phyloP scores from a whole-genome alignment of 1,284 basidiomycete genomes.

The Austroboletus niveus region DNA sequence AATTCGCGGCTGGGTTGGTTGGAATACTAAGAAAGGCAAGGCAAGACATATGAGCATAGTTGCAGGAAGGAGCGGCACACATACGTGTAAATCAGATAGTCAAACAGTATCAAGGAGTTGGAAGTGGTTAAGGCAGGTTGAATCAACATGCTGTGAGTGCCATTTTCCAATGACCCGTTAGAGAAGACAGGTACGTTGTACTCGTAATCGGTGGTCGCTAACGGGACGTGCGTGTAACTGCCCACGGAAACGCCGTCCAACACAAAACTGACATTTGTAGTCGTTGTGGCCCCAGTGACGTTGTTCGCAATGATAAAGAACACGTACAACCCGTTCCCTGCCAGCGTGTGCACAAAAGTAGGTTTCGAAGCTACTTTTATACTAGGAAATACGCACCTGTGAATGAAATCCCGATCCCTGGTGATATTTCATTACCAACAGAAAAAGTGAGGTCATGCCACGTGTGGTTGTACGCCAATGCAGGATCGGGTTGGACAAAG shows the following conservation, averaged over 20 bases:
- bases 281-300: background rate
- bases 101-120: conserved; percentile 10
- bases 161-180: conserved; percentile 5
- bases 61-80: background rate
- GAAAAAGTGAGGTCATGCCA: conserved; percentile 18
- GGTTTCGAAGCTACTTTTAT: background rate
- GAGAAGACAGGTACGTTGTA: conserved; percentile 19
- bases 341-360: no score
- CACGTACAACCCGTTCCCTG: conserved; percentile 22
- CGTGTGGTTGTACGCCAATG: conserved; percentile 8
- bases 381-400: conserved; percentile 1
- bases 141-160: conserved; percentile 12
- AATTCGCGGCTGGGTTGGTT: no score
- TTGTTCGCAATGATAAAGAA: conserved; percentile 20
- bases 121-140: background rate
- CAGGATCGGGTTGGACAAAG: background rate
- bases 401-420: conserved; percentile 12
- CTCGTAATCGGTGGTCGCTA: conserved; percentile 2
- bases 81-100: conserved; percentile 14
- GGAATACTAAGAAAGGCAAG: no score
- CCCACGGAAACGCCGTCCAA: conserved; percentile 1
- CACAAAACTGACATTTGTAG: conserved; percentile 9
- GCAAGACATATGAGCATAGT: background rate
- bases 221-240: background rate
- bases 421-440: background rate